Evolutionary conservation across 1,284 basidiomycete genomes (phyloP).

Genomic region (Lentinula novae-zelandiae): DNA sequence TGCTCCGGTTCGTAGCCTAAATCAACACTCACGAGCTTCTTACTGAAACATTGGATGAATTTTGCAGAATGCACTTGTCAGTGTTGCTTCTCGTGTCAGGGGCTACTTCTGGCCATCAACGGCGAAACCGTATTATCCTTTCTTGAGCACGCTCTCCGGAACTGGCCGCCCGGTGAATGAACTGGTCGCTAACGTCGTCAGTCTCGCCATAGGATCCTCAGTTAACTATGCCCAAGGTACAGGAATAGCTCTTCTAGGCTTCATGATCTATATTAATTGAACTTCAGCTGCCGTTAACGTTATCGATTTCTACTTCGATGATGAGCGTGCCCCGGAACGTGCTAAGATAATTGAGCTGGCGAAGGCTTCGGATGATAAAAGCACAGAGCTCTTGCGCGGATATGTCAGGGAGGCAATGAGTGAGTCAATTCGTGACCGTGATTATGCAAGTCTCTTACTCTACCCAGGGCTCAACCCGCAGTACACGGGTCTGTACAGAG

Average conservation of each 20-base stretch:
- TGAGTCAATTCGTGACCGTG: slow-evolving; percentile 23
- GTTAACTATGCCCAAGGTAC: slow-evolving; percentile 43
- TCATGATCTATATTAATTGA: not conserved
- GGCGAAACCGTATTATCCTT: slow-evolving; percentile 36
- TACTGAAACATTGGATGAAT: not conserved
- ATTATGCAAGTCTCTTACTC: not conserved
- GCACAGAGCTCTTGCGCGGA: slow-evolving; percentile 37
- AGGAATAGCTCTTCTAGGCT: not conserved
- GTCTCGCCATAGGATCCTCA: slow-evolving; percentile 43
- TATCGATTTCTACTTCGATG: slow-evolving; percentile 56
- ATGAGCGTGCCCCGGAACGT: slow-evolving; percentile 33
- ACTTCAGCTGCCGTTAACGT: slow-evolving; percentile 37
- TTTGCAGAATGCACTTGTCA: slow-evolving; percentile 13
- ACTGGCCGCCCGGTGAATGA: slow-evolving; percentile 39
- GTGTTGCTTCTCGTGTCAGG: slow-evolving; percentile 17
- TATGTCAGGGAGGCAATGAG: slow-evolving; percentile 54
- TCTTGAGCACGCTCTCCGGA: slow-evolving; percentile 39
- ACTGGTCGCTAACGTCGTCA: slow-evolving; percentile 41
- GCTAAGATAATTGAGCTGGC: slow-evolving; percentile 36
- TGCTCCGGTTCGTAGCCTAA: slow-evolving; percentile 23
- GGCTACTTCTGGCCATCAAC: slow-evolving; percentile 28
- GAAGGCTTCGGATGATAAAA: slow-evolving; percentile 29
- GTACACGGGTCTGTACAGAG: slow-evolving; percentile 43
- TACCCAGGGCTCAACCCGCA: slow-evolving; percentile 36
- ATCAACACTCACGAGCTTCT: slow-evolving; percentile 10